A percentile compares a stretch with the other conserved stretches of the same genome.
These are phyloP conservation scores for Hevea brasiliensis DNA, from an alignment of 345 rosid species.

Conservation along the genomic window DNA sequence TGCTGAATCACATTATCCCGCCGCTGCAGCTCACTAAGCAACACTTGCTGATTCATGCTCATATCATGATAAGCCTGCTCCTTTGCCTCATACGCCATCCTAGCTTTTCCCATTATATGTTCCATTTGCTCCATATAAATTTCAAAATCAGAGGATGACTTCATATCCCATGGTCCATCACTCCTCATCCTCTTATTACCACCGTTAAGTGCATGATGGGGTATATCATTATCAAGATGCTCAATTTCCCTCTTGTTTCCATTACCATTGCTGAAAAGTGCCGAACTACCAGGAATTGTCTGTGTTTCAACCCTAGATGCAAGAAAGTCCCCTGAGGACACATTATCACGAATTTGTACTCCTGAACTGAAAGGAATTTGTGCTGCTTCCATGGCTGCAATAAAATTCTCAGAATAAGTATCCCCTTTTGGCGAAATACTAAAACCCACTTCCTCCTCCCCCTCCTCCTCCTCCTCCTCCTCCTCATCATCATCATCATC, in stretches of 20 bases:
- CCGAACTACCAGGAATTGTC: constrained; percentile 47
- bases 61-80: constrained; percentile 48
- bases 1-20: constrained; percentile 49
- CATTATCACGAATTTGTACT: constrained; percentile 45
- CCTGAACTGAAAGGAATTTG: constrained; percentile 54
- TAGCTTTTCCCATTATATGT: constrained; percentile 47
- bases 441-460: constrained; percentile 45
- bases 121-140: constrained; percentile 50
- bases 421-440: constrained; percentile 42
- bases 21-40: constrained; percentile 51
- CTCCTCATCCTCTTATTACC: constrained; percentile 65
- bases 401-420: constrained; percentile 54
- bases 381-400: constrained; percentile 57
- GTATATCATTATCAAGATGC: constrained; percentile 43
- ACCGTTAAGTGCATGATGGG: constrained; percentile 51
- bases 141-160: constrained; percentile 43
- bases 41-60: constrained; percentile 50
- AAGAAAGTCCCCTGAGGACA: constrained; percentile 56
- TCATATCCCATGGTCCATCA: constrained; percentile 54
- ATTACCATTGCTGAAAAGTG: constrained; percentile 44
- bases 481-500: too few species aligned
- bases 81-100: constrained; percentile 46
- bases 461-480: constrained; percentile 43
- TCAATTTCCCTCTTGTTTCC: constrained; percentile 62
- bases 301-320: constrained; percentile 53